A percentile compares a stretch with the other conserved stretches of the same genome.
phyloP scores from a whole-genome alignment of 164 flowering plant species.

The Cinnamomum chago region DNA sequence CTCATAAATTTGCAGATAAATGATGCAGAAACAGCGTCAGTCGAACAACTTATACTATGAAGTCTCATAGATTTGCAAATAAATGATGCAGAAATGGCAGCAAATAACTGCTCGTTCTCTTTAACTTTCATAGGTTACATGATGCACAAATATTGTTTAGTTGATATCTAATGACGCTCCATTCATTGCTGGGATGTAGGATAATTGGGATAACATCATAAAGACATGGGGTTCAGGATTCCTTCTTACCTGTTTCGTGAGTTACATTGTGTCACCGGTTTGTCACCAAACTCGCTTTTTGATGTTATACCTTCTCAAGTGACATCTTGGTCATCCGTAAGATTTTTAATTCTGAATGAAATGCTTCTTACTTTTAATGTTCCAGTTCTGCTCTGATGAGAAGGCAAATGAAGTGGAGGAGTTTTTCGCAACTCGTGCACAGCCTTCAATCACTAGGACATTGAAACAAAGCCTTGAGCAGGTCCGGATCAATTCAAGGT shows the following conservation, averaged over 20 bases:
- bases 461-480: constrained; percentile 93
- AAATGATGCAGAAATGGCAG: too few relatives aligned
- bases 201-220: constrained; percentile 70
- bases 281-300: constrained; percentile 8
- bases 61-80: too few relatives aligned
- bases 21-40: too few relatives aligned
- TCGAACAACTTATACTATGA: too few relatives aligned
- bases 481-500: constrained; percentile 68
- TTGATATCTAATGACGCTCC: constrained; percentile 1
- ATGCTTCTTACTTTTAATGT: neutral
- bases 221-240: constrained; percentile 75
- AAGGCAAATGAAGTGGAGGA: constrained; percentile 73
- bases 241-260: constrained; percentile 65
- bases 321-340: neutral
- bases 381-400: constrained; percentile 71
- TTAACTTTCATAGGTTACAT: neutral
- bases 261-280: constrained; percentile 74
- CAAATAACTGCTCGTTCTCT: too few relatives aligned
- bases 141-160: constrained; percentile 1
- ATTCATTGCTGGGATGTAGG: constrained; percentile 36
- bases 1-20: neutral
- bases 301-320: neutral
- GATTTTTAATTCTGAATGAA: neutral
- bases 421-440: constrained; percentile 58
- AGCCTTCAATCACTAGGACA: constrained; percentile 70